These are phyloP conservation scores for Paecilomyces niveus DNA, from an alignment of 2,329 filamentous ascomycete genomes.

Conservation along the genomic window DNA sequence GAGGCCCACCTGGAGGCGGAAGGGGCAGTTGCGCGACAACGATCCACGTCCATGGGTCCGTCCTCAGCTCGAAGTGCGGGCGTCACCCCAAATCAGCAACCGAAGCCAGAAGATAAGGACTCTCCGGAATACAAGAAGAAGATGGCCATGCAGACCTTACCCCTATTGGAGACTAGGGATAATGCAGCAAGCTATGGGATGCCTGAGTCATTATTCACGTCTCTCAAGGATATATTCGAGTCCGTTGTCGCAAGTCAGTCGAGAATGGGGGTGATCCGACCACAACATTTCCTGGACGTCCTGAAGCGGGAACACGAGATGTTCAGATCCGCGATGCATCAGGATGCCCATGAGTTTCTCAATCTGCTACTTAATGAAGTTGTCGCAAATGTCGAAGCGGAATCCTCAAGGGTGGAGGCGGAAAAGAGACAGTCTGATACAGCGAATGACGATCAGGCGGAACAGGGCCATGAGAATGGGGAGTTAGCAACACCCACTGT, in stretches of 20 bases:
- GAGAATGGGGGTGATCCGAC: conserved; percentile 83
- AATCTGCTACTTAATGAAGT: conserved; percentile 94
- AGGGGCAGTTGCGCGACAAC: conserved; percentile 40
- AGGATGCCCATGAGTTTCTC: conserved; percentile 96
- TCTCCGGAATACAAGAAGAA: conserved; percentile 98
- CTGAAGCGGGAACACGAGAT: conserved; percentile 93
- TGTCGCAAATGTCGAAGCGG: conserved; percentile 86
- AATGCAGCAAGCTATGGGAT: conserved; percentile 78
- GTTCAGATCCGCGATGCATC: conserved; percentile 95
- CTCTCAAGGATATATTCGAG: conserved; percentile 92
- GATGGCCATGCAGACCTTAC: conserved; percentile 79
- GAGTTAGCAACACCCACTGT: conserved; percentile 28
- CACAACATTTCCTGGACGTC: conserved; percentile 87
- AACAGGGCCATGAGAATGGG: conserved; percentile 45
- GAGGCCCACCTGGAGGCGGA: conserved; percentile 49
- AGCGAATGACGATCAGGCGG: conserved; percentile 36
- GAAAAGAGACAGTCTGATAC: conserved; percentile 47
- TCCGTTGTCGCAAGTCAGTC: conserved; percentile 74
- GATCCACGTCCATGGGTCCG: conserved; percentile 22
- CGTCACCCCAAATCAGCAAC: conserved; percentile 49
- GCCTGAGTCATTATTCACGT: conserved; percentile 91
- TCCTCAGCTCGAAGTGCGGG: conserved; percentile 39
- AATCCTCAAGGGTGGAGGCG: conserved; percentile 44
- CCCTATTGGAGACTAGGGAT: conserved; percentile 78
- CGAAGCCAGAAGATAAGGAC: conserved; percentile 85